Base-by-base conservation (phyloP, 164 flowering plant genomes). In the Nymphaea thermarum region DNA sequence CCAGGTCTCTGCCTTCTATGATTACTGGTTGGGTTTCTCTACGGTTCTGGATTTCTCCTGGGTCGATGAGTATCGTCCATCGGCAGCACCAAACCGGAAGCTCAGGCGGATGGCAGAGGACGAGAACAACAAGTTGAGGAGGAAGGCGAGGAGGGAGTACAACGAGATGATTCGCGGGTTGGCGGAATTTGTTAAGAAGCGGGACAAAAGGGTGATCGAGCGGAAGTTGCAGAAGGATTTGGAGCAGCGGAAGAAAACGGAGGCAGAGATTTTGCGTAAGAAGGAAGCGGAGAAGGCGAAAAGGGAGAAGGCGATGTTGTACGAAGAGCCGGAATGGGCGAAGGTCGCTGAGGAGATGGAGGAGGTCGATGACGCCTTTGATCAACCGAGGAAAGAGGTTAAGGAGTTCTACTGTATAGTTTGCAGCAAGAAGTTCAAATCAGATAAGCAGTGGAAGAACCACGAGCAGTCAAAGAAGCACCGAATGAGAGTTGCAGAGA, bases 401-500 rank as follows among this genome's bases (percentile, higher is more conserved):
- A 75, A 81, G 41, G 97, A 94, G 78, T 76, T 88, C 4, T 90
- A 90, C 66, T 94, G 99, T 75, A 86, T 87, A 71, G 86, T 73
- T 14, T 94, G 99, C 73, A 78, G 86, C 69, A 94, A 94, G 86
- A 94, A 91, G 80, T 94, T 94, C 74, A 94, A 87, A 80, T 86
- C 91, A 47, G 98, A 94, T 66, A 94, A 94, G 80, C 99, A 94
- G 72, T 94, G 99, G 99, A 86, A 83, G 80, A 94, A 94, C 79
- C 99, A 94, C 10, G 97, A 94, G 78, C 90, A 90, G 84, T 94
- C 99, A 1, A 91, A 90, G 85, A 94, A 94, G 84, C 99, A 94
- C 64, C 77, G 82, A 68, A 95, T 91, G 76, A 91, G 82, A 77
- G 89, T 88, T 68, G 88, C 89, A 0, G 87, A 86, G 77, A 74